Percentiles rank a stretch among this genome's conserved stretches.
Conservation (phyloP, 2,329 filamentous ascomycete species). For the Aureobasidium sp. region DNA sequence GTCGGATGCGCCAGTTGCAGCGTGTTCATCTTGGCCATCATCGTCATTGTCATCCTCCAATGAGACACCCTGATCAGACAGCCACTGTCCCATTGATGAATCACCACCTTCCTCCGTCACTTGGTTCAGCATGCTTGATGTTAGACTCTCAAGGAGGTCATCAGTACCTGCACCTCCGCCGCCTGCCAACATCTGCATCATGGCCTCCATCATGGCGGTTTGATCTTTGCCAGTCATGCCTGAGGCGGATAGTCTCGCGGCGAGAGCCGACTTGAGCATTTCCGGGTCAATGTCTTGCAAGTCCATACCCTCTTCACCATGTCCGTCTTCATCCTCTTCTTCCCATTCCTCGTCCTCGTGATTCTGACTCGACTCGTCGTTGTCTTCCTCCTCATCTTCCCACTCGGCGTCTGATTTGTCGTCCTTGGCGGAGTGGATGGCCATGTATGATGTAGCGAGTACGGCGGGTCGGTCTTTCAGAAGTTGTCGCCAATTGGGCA, state of each 20-base stretch:
- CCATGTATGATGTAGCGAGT: neutral
- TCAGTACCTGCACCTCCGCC: constrained; percentile 32
- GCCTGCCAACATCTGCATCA: constrained; percentile 39
- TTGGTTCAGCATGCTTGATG: constrained; percentile 35
- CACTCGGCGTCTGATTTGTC: constrained; percentile 8
- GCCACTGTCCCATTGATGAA: constrained; percentile 27
- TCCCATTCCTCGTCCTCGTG: constrained; percentile 19
- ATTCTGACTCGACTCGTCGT: constrained; percentile 15
- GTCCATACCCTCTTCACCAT: constrained; percentile 20
- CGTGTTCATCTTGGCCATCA: constrained; percentile 22
- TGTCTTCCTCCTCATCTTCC: constrained; percentile 3
- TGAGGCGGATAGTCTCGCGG: constrained; percentile 25
- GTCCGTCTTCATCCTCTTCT: constrained; percentile 18
- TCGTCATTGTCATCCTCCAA: constrained; percentile 21
- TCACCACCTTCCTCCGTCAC: constrained; percentile 24
- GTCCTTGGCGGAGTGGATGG: constrained; percentile 8
- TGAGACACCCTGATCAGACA: constrained; percentile 27
- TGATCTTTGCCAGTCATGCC: constrained; percentile 36
- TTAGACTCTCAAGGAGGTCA: constrained; percentile 37
- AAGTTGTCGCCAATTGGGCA: constrained; percentile 40
- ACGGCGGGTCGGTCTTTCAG: constrained; percentile 26
- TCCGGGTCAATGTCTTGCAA: constrained; percentile 31
- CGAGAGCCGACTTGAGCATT: constrained; percentile 30
- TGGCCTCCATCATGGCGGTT: constrained; percentile 36
- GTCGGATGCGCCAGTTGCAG: neutral